A percentile compares a stretch with the other conserved stretches of the same genome.
phyloP scores from a whole-genome alignment of 305 asterid species.

The Fraxinus angustifolia region DNA sequence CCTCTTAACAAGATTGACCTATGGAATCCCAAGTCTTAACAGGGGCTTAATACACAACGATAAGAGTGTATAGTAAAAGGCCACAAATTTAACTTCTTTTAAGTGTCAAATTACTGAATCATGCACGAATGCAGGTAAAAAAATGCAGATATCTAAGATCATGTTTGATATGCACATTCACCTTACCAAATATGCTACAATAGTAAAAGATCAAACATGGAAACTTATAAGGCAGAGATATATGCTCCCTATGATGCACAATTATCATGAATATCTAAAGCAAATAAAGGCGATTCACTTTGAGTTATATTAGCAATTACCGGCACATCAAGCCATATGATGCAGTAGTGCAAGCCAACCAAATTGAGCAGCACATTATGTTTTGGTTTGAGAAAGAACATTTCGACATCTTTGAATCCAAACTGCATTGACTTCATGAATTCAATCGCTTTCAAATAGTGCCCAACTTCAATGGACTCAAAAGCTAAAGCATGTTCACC shows the following conservation, averaged over 20 bases:
- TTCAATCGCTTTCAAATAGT: constrained; percentile 58
- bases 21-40: too few relatives aligned
- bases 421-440: constrained; percentile 48
- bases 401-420: constrained; percentile 65
- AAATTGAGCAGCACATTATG: constrained; percentile 65
- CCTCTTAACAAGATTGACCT: too few relatives aligned
- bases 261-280: not conserved
- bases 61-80: not conserved
- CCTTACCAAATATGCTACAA: not conserved
- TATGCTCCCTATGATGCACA: not conserved
- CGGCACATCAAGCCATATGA: constrained; percentile 53
- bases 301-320: constrained; percentile 33
- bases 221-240: not conserved
- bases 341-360: constrained; percentile 85
- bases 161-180: not conserved
- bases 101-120: not conserved
- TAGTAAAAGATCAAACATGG: not conserved
- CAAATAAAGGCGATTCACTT: constrained; percentile 30
- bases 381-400: constrained; percentile 62
- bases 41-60: not conserved
- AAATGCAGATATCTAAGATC: not conserved
- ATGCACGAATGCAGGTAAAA: not conserved
- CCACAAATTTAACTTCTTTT: not conserved
- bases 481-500: constrained; percentile 49
- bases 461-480: constrained; percentile 73